Conservation (phyloP, 1,284 basidiomycete genomes). For the Somion occarium region DNA sequence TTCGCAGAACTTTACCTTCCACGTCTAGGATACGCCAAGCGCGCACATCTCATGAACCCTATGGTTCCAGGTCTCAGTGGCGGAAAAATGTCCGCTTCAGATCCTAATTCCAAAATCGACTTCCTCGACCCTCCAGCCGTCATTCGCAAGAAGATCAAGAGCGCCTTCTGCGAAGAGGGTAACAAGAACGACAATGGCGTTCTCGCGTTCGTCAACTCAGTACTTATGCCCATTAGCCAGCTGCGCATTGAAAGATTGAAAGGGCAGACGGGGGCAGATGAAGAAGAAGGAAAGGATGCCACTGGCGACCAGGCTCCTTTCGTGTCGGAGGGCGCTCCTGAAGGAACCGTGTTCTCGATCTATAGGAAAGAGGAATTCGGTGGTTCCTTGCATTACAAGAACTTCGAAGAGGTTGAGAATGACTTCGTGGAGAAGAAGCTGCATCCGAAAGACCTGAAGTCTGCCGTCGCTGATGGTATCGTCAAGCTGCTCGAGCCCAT, state of each 20-base stretch:
- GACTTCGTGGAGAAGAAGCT: constrained; percentile 77
- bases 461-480: constrained; percentile 76
- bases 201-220: constrained; percentile 84
- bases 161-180: constrained; percentile 94
- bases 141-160: constrained; percentile 88
- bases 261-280: constrained; percentile 36
- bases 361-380: constrained; percentile 78
- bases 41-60: constrained; percentile 96
- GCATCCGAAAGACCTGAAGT: constrained; percentile 92
- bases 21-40: constrained; percentile 88
- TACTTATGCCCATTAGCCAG: constrained; percentile 85
- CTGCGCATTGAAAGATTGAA: constrained; percentile 58
- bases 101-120: constrained; percentile 96
- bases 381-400: constrained; percentile 74
- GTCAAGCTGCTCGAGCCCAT: constrained; percentile 81
- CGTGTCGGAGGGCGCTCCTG: constrained; percentile 63
- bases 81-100: constrained; percentile 99
- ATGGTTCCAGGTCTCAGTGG: constrained; percentile 97
- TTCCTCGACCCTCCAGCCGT: constrained; percentile 88
- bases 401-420: constrained; percentile 65
- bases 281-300: constrained; percentile 36
- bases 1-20: constrained; percentile 96
- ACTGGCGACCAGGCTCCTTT: constrained; percentile 56
- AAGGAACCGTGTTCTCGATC: constrained; percentile 82
- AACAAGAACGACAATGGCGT: constrained; percentile 89